Percentiles rank a stretch among this genome's conserved stretches.
phyloP scores from a whole-genome alignment of 805 yeast species.

The Komagataella phaffii region DNA sequence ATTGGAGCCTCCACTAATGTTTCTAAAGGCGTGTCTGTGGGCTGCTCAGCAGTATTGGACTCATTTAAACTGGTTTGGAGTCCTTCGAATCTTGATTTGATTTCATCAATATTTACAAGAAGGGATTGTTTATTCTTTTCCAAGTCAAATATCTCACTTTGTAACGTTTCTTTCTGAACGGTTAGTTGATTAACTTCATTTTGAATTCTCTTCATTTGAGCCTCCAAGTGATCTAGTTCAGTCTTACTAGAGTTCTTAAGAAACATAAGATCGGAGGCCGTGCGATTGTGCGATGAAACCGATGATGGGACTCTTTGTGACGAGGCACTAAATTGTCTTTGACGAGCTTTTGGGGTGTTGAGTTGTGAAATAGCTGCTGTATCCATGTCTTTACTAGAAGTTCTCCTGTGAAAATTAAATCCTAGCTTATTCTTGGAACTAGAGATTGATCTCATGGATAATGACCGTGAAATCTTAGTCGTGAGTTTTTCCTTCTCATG shows the following conservation, averaged over 20 bases:
- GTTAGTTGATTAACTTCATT: background rate
- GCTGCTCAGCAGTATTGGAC: background rate
- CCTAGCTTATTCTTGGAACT: background rate
- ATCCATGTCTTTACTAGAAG: background rate
- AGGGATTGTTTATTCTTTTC: background rate
- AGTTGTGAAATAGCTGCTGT: background rate
- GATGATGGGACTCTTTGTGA: background rate
- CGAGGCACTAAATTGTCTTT: background rate
- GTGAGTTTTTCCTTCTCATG: background rate
- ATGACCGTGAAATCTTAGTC: background rate
- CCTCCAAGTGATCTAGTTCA: background rate
- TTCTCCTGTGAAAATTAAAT: background rate
- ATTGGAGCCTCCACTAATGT: background rate
- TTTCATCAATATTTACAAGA: background rate
- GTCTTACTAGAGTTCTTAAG: background rate
- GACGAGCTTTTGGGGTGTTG: background rate
- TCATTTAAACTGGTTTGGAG: background rate
- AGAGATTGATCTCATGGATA: background rate
- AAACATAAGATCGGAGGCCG: background rate
- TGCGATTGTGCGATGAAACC: background rate
- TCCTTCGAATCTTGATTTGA: background rate
- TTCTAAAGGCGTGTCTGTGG: background rate
- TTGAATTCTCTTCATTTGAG: background rate
- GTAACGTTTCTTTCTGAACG: background rate
- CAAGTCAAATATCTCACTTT: constrained; percentile 1